phyloP scores from a whole-genome alignment of 805 yeast genomes.

The Spencermartinsiella europaea region DNA sequence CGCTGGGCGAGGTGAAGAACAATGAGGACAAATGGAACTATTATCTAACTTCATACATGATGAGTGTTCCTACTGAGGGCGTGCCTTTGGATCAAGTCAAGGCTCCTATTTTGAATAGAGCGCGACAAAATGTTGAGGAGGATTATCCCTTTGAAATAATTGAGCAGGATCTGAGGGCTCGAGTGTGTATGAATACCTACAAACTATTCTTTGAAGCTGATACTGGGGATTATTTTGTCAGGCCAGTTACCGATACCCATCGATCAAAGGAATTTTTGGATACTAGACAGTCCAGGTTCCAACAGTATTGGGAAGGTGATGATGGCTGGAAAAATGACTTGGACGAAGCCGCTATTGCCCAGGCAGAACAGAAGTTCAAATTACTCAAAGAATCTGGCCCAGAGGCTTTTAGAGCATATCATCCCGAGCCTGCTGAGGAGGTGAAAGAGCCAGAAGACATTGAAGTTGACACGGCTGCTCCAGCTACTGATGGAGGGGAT shows the following conservation, averaged over 20 bases:
- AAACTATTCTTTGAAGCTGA: constrained; percentile 74
- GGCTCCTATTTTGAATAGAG: constrained; percentile 68
- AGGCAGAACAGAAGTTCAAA: constrained; percentile 24
- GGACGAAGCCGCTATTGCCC: constrained; percentile 36
- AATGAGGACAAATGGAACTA: constrained; percentile 87
- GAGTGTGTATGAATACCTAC: constrained; percentile 73
- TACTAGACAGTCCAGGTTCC: constrained; percentile 27
- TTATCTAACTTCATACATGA: constrained; percentile 84
- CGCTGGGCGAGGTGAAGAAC: constrained; percentile 63
- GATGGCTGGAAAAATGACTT: constrained; percentile 53
- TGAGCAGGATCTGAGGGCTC: constrained; percentile 68
- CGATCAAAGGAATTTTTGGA: constrained; percentile 11
- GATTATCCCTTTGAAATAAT: constrained; percentile 45
- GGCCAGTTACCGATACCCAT: constrained; percentile 38
- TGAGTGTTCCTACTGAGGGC: constrained; percentile 98
- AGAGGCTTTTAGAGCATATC: constrained; percentile 9
- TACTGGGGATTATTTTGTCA: constrained; percentile 72
- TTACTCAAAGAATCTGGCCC: constrained; percentile 25
- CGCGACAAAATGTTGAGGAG: constrained; percentile 25
- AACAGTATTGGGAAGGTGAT: constrained; percentile 44
- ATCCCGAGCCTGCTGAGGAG: background rate
- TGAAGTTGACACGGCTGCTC: too few species aligned
- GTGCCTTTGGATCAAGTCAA: constrained; percentile 70
- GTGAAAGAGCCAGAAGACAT: too few species aligned
- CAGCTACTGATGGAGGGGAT: constrained; percentile 2